Evolutionary conservation across 192 early-diverging fungal species (phyloP).

Genomic region (Coemansia sp.): DNA sequence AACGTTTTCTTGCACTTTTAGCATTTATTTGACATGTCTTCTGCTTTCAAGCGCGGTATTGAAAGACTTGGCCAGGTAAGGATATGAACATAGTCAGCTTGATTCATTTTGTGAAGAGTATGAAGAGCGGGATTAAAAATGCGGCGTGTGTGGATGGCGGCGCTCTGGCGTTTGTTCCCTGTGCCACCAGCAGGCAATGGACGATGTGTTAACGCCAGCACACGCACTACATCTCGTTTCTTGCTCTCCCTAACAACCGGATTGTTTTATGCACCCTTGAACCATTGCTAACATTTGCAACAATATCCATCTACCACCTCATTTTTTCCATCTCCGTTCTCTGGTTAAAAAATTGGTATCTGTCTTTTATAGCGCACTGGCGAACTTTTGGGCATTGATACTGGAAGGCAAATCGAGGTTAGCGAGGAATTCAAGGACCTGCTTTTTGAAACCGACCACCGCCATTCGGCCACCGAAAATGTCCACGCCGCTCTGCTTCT

Average conservation of each 20-base stretch:
- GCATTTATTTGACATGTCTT: conserved; percentile 7
- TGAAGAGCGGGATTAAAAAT: no score
- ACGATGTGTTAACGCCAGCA: no score
- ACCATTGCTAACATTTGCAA: background rate
- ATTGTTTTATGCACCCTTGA: background rate
- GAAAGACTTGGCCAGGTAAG: conserved; percentile 69
- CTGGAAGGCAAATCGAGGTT: conserved; percentile 65
- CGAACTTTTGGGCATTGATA: conserved; percentile 70
- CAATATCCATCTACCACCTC: background rate
- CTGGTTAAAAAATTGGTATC: background rate
- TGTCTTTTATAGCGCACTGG: conserved; percentile 58
- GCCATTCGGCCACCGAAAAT: conserved; percentile 64
- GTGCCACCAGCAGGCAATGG: no score
- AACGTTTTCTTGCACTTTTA: conserved; percentile 6
- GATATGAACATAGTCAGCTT: background rate
- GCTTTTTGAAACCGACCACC: conserved; percentile 69
- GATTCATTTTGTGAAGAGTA: no score
- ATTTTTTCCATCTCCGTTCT: conserved; percentile 1
- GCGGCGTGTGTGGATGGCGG: no score
- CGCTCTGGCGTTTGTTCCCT: no score
- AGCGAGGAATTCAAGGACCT: conserved; percentile 82
- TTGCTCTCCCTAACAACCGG: no score
- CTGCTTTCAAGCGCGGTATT: conserved; percentile 58
- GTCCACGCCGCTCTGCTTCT: conserved; percentile 58
- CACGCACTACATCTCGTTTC: no score